Conservation (phyloP, 768 basidiomycete genomes). For the Dendrothele bispora region DNA sequence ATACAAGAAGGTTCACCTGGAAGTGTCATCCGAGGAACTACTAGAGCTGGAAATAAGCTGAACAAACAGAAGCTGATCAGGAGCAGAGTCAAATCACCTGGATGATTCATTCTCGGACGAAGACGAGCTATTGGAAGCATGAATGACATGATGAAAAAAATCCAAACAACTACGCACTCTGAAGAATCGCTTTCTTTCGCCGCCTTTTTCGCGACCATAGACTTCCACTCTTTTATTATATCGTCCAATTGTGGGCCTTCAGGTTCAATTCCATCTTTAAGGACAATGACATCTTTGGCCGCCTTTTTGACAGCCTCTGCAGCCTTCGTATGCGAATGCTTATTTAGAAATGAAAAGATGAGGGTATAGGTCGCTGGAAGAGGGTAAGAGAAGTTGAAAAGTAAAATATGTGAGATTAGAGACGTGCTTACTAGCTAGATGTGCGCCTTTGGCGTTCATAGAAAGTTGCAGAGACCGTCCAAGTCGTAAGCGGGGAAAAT, state of each 20-base stretch:
- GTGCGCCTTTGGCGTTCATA: conserved; percentile 41
- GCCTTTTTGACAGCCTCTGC: conserved; percentile 77
- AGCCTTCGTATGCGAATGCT: conserved; percentile 65
- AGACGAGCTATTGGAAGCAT: neutral
- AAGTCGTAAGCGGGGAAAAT: neutral
- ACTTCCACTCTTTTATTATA: conserved; percentile 68
- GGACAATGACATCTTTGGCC: conserved; percentile 57
- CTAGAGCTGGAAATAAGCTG: too few relatives aligned
- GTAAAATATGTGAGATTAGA: neutral
- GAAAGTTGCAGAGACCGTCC: neutral
- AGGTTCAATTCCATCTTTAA: conserved; percentile 52
- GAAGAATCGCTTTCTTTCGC: conserved; percentile 19
- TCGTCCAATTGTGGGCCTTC: conserved; percentile 60
- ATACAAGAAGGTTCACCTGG: too few relatives aligned
- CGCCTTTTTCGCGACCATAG: conserved; percentile 13
- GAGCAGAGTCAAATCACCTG: too few relatives aligned
- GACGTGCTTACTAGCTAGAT: conserved; percentile 53
- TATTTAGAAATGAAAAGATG: conserved; percentile 71
- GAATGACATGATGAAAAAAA: neutral
- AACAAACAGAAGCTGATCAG: too few relatives aligned
- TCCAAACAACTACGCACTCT: conserved; percentile 8
- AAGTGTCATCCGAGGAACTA: too few relatives aligned
- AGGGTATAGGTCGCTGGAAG: conserved; percentile 69
- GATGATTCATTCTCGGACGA: too few relatives aligned
- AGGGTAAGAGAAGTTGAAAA: neutral